Conservation (phyloP, 495 filamentous ascomycete species). For the Xylaria palmicola region DNA sequence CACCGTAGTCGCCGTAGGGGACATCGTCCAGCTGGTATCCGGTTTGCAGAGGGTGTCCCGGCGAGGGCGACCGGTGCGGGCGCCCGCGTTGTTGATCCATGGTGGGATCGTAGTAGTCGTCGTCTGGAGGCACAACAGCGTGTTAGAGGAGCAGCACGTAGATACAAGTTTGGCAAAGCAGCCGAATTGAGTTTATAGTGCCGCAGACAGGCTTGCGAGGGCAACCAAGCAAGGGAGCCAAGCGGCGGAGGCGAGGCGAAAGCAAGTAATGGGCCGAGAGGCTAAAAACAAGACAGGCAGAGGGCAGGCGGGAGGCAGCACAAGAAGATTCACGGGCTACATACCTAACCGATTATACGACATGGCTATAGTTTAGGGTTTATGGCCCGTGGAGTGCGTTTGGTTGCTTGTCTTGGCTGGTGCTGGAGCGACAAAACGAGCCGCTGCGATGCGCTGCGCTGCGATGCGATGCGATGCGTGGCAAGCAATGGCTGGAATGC, state of each 20-base stretch:
- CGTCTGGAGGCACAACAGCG: conserved; percentile 49
- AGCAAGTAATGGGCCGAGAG: neutral
- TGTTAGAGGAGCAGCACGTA: conserved; percentile 16
- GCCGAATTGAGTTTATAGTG: conserved; percentile 5
- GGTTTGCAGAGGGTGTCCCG: conserved; percentile 53
- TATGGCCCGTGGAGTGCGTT: neutral
- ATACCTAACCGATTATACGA: conserved; percentile 73
- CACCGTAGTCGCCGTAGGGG: conserved; percentile 49
- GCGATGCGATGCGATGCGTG: conserved; percentile 11
- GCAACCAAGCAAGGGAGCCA: conserved; percentile 18
- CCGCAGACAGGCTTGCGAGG: conserved; percentile 13
- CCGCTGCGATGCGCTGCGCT: neutral
- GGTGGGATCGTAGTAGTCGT: conserved; percentile 57
- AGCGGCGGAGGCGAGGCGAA: neutral
- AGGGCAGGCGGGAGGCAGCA: neutral
- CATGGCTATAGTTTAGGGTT: conserved; percentile 48
- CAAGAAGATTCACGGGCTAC: conserved; percentile 33
- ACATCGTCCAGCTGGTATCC: conserved; percentile 73
- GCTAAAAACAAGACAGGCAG: conserved; percentile 14
- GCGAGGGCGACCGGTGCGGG: conserved; percentile 58
- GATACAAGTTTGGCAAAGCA: neutral
- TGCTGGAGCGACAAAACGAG: neutral
- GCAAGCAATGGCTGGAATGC: conserved; percentile 10
- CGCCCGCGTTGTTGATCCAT: conserved; percentile 56
- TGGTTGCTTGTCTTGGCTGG: neutral